A percentile compares a stretch with the other conserved stretches of the same genome.
Conservation (phyloP, 495 filamentous ascomycete genomes). For the Tetracladium marchalianum region DNA sequence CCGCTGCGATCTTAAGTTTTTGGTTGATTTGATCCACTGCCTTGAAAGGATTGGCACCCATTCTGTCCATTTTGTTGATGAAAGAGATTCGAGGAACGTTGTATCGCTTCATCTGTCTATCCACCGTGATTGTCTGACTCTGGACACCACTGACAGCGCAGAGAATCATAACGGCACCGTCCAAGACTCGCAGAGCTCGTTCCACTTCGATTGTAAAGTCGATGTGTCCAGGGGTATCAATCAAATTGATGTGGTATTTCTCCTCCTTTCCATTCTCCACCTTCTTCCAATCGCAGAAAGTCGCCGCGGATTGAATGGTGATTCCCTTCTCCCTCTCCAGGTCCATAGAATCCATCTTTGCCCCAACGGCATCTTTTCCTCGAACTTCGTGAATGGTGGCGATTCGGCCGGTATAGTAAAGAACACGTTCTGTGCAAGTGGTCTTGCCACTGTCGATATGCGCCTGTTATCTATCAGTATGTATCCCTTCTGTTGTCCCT, state of each 20-base stretch:
- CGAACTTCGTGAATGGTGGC: constrained; percentile 96
- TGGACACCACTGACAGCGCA: constrained; percentile 97
- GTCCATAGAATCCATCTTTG: constrained; percentile 99
- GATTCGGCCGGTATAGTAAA: constrained; percentile 97
- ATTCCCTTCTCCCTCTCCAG: constrained; percentile 97
- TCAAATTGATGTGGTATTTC: constrained; percentile 95
- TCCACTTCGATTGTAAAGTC: constrained; percentile 99
- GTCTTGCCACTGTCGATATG: constrained; percentile 99
- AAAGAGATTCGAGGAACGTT: constrained; percentile 93
- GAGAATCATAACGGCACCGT: constrained; percentile 97
- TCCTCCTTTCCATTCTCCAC: constrained; percentile 67
- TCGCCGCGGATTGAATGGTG: constrained; percentile 96
- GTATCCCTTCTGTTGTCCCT: neutral
- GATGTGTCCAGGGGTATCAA: constrained; percentile 98
- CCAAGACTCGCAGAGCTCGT: constrained; percentile 86
- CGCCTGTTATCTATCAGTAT: constrained; percentile 31
- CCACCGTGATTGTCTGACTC: constrained; percentile 95
- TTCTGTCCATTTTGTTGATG: constrained; percentile 99
- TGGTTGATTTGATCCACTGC: constrained; percentile 93
- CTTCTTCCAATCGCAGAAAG: constrained; percentile 97
- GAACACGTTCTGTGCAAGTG: constrained; percentile 90
- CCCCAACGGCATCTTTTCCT: constrained; percentile 89
- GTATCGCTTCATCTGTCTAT: constrained; percentile 97
- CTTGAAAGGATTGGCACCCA: constrained; percentile 98
- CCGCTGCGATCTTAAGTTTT: constrained; percentile 86